These are phyloP conservation scores for Moesziomyces aphidis DNA, from an alignment of 1,284 basidiomycete species.

Conservation along the genomic window DNA sequence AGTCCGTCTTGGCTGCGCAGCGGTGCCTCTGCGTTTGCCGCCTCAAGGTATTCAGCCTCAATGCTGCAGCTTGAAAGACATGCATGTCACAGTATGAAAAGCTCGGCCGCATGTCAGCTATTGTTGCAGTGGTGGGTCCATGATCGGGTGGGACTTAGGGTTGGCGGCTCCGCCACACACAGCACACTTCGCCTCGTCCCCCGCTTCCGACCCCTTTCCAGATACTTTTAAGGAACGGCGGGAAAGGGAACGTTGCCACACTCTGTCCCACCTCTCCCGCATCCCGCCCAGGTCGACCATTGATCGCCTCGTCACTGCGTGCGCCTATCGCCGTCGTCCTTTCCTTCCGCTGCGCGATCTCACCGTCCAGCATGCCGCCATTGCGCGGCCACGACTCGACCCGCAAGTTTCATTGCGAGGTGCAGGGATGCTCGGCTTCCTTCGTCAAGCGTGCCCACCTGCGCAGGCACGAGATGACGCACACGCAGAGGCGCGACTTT, in stretches of 20 bases:
- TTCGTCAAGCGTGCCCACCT: slow-evolving; percentile 48
- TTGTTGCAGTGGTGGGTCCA: background rate
- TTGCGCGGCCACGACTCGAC: slow-evolving; percentile 31
- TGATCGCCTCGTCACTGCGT: background rate
- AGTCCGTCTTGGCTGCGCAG: background rate
- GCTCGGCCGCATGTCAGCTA: background rate
- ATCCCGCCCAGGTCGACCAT: background rate
- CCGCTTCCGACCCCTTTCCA: background rate
- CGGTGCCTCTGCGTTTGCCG: background rate
- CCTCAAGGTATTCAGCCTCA: background rate
- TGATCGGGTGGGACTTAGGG: background rate
- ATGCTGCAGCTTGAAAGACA: background rate
- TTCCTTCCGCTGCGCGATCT: background rate
- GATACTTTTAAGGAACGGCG: background rate
- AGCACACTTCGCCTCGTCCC: background rate
- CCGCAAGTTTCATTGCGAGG: slow-evolving; percentile 39
- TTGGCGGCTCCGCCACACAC: background rate
- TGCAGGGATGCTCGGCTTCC: slow-evolving; percentile 38
- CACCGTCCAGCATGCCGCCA: slow-evolving; percentile 21
- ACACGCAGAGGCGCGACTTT: slow-evolving; percentile 40
- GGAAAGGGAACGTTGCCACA: background rate
- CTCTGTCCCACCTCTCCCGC: slow-evolving; percentile 17
- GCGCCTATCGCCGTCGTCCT: background rate
- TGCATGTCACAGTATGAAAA: background rate
- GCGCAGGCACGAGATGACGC: slow-evolving; percentile 48